These are phyloP conservation scores for Penicillium maclennaniae DNA, from an alignment of 495 filamentous ascomycete species.

Conservation along the genomic window DNA sequence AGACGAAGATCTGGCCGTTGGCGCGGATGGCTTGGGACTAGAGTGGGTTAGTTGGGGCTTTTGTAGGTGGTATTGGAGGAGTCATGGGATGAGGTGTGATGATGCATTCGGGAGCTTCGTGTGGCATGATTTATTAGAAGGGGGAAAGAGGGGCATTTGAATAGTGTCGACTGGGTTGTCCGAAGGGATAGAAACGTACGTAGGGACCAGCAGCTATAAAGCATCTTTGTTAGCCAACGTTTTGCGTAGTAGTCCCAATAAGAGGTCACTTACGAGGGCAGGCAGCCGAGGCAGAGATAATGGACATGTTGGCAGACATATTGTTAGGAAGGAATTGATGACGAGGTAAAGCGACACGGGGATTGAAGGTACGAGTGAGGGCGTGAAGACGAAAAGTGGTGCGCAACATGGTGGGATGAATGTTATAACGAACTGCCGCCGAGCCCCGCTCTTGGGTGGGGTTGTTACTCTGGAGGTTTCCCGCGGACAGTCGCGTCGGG, in stretches of 20 bases:
- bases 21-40: constrained; percentile 90
- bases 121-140: neutral
- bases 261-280: constrained; percentile 43
- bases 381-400: constrained; percentile 25
- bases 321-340: constrained; percentile 10
- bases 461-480: constrained; percentile 17
- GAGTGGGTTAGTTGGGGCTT: constrained; percentile 3
- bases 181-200: constrained; percentile 35
- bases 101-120: neutral
- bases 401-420: constrained; percentile 24
- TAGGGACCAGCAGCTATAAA: constrained; percentile 53
- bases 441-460: constrained; percentile 10
- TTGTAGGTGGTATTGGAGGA: constrained; percentile 2
- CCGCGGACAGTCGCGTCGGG: constrained; percentile 23
- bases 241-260: neutral
- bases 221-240: constrained; percentile 33
- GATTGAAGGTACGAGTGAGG: constrained; percentile 17
- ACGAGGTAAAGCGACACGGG: neutral
- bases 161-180: neutral
- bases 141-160: neutral
- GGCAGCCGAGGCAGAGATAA: constrained; percentile 42
- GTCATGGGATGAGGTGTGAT: neutral
- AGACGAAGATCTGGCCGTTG: constrained; percentile 80
- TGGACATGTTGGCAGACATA: constrained; percentile 39
- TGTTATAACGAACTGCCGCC: constrained; percentile 10